A percentile compares a stretch with the other conserved stretches of the same genome.
Conservation (phyloP, 257 asterid species). For the Solanum rostratum region DNA sequence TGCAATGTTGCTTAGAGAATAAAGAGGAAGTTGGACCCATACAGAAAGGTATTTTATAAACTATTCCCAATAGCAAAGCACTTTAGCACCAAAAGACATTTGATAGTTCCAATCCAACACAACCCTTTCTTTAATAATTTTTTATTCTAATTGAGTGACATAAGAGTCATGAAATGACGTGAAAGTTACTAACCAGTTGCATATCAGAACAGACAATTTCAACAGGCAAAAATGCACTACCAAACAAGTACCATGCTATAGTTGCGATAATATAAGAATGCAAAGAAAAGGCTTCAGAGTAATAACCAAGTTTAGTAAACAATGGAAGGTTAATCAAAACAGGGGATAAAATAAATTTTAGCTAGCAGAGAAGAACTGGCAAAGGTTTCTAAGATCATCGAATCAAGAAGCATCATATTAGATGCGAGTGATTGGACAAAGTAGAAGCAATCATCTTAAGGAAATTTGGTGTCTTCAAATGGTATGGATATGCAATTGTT, state of each 20-base stretch:
- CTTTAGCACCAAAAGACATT: neutral
- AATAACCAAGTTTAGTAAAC: neutral
- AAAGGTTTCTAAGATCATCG: neutral
- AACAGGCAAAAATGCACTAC: neutral
- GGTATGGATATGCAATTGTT: neutral
- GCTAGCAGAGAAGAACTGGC: neutral
- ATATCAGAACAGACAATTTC: neutral
- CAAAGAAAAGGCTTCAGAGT: neutral
- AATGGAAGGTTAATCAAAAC: neutral
- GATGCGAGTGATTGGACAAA: neutral
- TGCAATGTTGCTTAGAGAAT: neutral
- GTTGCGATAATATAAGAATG: neutral
- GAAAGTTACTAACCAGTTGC: neutral
- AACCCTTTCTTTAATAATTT: no score
- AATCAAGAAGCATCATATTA: neutral
- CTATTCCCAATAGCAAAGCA: neutral
- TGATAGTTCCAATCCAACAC: no score
- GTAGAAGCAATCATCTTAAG: neutral
- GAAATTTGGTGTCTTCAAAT: neutral
- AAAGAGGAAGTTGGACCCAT: neutral
- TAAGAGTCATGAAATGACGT: neutral
- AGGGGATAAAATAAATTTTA: neutral
- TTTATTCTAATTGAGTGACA: neutral
- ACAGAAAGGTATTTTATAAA: neutral
- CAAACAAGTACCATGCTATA: neutral